Evolutionary conservation across 257 asterid genomes (phyloP), one percentile per base, ranked within the genome.

Genomic region (Verbascum thapsus): DNA sequence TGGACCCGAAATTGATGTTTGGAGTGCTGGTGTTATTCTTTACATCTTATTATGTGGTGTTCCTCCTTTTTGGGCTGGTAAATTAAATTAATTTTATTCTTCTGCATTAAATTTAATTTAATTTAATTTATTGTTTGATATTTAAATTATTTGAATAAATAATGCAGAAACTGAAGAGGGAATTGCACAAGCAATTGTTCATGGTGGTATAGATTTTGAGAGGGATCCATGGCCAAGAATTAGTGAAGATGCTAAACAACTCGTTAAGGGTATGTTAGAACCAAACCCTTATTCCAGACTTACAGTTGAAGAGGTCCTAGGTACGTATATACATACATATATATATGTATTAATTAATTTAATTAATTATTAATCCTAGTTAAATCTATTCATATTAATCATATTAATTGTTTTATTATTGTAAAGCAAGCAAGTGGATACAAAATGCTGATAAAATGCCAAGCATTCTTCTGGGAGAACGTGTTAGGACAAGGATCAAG

Each of bases 31-130:
- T n/a, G 88, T 90, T 51, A 90, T 87, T 73, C 95, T 89, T 6
- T 89, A 89, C 82, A 89, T 89, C 43, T 73, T 87, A 42, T 69
- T 89, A 8, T 89, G 95, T 65, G 97, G 97, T 3, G 94, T 89
- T 52, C 97, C 97, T 58, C 97, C 97, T 9, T 89, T 89, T 32
- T 89, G 97, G 97, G 88, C 97, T 72, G 92, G 96, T 88, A 77
- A n/a, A n/a, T n/a, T n/a, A n/a, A n/a, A 75, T 2, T n/a, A 1
- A 49, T 26, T 26, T 26, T 26, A 26, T 1, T 1, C 32, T 1
- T n/a, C n/a, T 26, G 32, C 32, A 26, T 26, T 1, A n/a, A n/a
- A n/a, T n/a, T 26, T 26, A 26, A 1, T 26, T 26, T 26, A 5
- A 2, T 5, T 26, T 26, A 26, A 26, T 26, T 26, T 26, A 5